These are phyloP conservation scores for Picea glauca DNA, from an alignment of 75 land plant genomes.

Conservation along the genomic window DNA sequence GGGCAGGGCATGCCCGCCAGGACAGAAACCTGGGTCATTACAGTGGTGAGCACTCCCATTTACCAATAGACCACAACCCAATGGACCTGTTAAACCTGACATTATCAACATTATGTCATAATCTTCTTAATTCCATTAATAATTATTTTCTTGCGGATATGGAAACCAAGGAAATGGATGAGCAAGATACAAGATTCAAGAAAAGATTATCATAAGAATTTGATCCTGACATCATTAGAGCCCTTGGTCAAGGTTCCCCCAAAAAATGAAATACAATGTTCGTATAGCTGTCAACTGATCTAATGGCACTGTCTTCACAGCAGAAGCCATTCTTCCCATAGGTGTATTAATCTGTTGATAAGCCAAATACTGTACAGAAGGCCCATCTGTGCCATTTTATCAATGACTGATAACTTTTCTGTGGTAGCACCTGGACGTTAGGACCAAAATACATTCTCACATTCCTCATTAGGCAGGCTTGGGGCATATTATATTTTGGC, in stretches of 20 bases:
- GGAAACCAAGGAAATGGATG: neutral
- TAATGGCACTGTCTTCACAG: neutral
- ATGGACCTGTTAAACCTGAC: neutral
- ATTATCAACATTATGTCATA: neutral
- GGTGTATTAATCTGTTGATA: constrained; percentile 8
- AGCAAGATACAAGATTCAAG: neutral
- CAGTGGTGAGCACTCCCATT: neutral
- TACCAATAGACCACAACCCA: neutral
- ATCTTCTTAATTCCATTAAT: neutral
- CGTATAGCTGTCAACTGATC: neutral
- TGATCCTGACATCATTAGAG: neutral
- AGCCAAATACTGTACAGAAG: neutral
- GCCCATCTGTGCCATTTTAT: neutral
- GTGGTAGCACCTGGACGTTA: neutral
- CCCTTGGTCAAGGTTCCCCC: neutral
- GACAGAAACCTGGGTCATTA: no score
- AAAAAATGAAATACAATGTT: neutral
- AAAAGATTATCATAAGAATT: neutral
- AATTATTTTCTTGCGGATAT: neutral
- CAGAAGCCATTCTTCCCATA: neutral
- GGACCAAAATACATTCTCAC: neutral
- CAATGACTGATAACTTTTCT: neutral
- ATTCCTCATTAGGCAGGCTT: neutral
- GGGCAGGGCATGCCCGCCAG: no score
- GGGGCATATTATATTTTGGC: neutral